Base-by-base conservation (phyloP, 331 rosid species). In the Pyracantha coccinea region DNA sequence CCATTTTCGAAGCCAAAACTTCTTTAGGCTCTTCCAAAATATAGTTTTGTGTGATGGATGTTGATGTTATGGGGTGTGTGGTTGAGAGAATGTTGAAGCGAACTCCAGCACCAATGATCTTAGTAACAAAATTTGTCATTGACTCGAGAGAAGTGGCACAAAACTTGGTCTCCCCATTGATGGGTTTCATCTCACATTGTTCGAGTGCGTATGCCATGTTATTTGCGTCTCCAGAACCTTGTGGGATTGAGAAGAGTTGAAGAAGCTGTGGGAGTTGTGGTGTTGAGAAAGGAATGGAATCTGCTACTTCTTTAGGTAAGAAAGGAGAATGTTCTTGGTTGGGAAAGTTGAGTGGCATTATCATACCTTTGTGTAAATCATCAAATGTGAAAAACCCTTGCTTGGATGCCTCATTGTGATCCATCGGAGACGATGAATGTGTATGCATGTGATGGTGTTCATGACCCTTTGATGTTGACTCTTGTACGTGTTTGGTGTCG, bases 111-210 rank as follows among this genome's bases (percentile, higher is more conserved):
- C 88, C 83, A 25, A 87, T 12, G 69, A 82, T 73, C 45, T 23
- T 50, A 55, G 31, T 60, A 8, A 82, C 84, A 6, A 87, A 87
- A 14, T 79, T 79, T 0, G 73, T 69, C 89, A 89, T 84, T 65
- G 92, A 87, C 72, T 87, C 90, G n/a, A 86, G 52, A 47, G 90
- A 89, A 19, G 80, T 87, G 3, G 77, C 90, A 59, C 96, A 87
- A 0, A 32, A 67, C 79, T 80, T 86, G 74, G 80, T 89, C 82
- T 89, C 92, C 15, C 88, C 89, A 1, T 67, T 77, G n/a, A 82
- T 57, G 76, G 89, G 73, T 59, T 32, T 62, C 32, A 41, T 31
- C 71, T 81, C 85, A 33, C 96, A 90, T 9, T 80, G 75, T 17
- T 55, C 72, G 10, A 86, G 84, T 33, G 90, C 79, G 25, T 23